A percentile compares a stretch with the other conserved stretches of the same genome.
Evolutionary conservation across 208 protist genomes (phyloP).

Genomic region (Naegleria lovaniensis): DNA sequence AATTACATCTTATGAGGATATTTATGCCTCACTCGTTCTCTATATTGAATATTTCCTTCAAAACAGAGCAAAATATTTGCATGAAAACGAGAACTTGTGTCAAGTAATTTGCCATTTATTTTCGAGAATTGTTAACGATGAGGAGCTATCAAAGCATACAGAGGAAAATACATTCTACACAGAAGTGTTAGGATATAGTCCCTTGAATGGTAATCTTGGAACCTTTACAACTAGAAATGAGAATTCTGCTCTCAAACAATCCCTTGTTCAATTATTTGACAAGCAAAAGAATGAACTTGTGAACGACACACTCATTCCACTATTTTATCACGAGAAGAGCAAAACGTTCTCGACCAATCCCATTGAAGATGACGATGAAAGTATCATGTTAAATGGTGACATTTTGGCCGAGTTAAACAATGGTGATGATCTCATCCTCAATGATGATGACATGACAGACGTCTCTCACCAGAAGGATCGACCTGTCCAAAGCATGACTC

Average conservation of each 20-base stretch:
- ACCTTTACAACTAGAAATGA: slow-evolving; percentile 7
- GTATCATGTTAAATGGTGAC: background rate
- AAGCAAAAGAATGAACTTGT: background rate
- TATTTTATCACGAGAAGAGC: background rate
- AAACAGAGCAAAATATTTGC: background rate
- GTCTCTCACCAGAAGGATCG: background rate
- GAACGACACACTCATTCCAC: background rate
- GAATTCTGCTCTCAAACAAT: background rate
- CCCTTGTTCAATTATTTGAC: background rate
- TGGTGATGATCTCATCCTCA: background rate
- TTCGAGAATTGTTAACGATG: background rate
- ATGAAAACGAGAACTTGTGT: background rate
- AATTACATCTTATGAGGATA: background rate
- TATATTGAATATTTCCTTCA: background rate
- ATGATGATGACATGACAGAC: background rate
- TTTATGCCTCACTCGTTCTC: background rate
- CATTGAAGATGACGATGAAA: background rate
- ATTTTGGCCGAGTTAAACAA: background rate
- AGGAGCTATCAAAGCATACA: background rate
- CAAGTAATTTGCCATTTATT: background rate
- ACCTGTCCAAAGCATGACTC: background rate
- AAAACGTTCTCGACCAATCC: background rate
- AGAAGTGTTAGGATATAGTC: background rate
- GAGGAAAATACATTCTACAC: background rate
- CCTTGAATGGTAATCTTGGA: slow-evolving; percentile 1